Conservation (phyloP, 257 asterid species). For the Catharanthus roseus region DNA sequence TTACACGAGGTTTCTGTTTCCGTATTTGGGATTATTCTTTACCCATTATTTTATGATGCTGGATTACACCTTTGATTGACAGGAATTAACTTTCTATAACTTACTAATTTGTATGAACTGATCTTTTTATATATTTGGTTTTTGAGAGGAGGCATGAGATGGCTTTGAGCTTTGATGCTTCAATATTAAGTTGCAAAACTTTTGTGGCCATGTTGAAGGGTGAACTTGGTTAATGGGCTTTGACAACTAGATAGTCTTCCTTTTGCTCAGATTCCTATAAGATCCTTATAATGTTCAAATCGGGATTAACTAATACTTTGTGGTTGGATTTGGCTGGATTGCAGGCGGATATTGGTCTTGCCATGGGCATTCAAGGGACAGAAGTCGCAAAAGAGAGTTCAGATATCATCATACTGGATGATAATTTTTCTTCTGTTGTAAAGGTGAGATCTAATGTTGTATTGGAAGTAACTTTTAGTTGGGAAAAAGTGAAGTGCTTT, state of each 20-base stretch:
- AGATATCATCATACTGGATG: constrained; percentile 91
- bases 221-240: constrained; percentile 1
- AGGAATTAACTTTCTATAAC: neutral
- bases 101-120: neutral
- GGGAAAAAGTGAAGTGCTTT: no score
- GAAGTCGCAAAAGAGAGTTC: constrained; percentile 99
- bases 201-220: neutral
- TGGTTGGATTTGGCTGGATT: constrained; percentile 17
- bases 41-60: neutral
- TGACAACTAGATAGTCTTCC: neutral
- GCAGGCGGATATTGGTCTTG: constrained; percentile 97
- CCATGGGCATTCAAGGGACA: constrained; percentile 98
- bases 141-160: neutral
- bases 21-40: neutral
- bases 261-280: neutral
- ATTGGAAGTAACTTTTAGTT: no score
- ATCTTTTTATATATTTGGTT: neutral
- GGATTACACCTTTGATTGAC: neutral
- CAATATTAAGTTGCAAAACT: neutral
- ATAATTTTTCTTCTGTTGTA: constrained; percentile 87
- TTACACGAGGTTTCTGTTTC: constrained; percentile 64
- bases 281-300: neutral
- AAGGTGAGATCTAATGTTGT: constrained; percentile 53
- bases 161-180: neutral
- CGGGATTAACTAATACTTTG: neutral